Base-by-base conservation (phyloP, 768 basidiomycete genomes). In the Lactarius tabidus region DNA sequence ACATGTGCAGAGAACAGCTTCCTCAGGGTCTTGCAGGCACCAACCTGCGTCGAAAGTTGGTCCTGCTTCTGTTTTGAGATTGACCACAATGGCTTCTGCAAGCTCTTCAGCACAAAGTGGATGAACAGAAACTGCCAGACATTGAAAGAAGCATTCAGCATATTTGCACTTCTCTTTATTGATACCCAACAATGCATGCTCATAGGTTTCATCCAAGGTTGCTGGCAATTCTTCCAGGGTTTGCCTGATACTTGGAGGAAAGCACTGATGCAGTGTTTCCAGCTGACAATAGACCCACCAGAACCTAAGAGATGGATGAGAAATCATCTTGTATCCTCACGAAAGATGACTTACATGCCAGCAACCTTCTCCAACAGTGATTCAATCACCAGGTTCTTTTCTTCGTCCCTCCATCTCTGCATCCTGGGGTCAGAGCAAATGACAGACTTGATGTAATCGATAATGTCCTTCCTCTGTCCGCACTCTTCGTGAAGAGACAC, bases 201-300 rank as follows among this genome's bases (percentile, higher is more conserved):
- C 52, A 12, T 62, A 62, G 3, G 61, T 62, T 18, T 62, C 61
- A 33, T 62, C 61, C 39, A 62, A 36, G 31, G 53, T 62, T 14
- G 23, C 41, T 3, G 61, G 61, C 26, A 62, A 23, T 15, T 52
- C 38, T 18, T 62, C 39, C n/a, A 62, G 43, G 31, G 31, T 55
- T 26, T 18, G 31, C 38, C 39, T 26, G 54, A 62, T 48, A 33
- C 53, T 43, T 23, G 28, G 29, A 18, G 54, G 41, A 35, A 54
- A 33, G 53, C 61, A 62, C 29, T 31, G 26, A 33, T 54, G 61
- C 15, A 62, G 39, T 20, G 53, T 33, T 18, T 62, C 61, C 14
- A 62, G 39, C 23, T n/a, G n/a, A n/a, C n/a, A n/a, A n/a, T n/a
- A n/a, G n/a, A n/a, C n/a, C n/a, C n/a, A n/a, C n/a, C n/a, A 56